Evolutionary conservation across 2,329 filamentous ascomycete species (phyloP), one percentile per base, ranked within the genome.

Genomic region (Ambrosiella beaveri): DNA sequence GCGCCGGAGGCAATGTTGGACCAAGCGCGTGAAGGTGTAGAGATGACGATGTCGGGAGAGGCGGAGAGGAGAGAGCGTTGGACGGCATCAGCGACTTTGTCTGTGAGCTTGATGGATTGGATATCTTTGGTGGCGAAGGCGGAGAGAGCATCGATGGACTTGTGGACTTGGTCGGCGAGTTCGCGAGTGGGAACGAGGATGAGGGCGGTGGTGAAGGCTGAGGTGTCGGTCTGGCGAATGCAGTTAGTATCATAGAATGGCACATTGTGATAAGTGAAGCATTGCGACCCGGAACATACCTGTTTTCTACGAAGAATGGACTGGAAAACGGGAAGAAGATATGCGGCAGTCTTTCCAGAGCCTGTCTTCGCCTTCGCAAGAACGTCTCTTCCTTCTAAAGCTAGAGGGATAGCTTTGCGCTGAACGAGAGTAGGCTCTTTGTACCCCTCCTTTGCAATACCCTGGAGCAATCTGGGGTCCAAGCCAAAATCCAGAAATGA

Each of bases 281-380:
- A 9, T 15, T 44, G 36, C 11, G 0, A 15, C 2, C 17, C 27
- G 1, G 44, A 45, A 63, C 71, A 15, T 69, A 84, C 81, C 64
- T 78, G 71, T 71, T 95, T 95, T 63, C 81, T 80, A 67, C 85
- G 86, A 58, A 98, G 73, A 62, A 95, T 86, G 40, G 80, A 79
- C 64, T 95, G 86, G 13, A 98, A 72, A n/a, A 95, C 78, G 1
- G 93, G 93, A 47, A 98, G 76, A 6, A 95, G 74, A 68, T 97
- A 97, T 54, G 93, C 91, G n/a, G 88, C 88, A 9, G 93, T 98
- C 76, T 98, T 98, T 64, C 93, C 93, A 3, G 90, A 95, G 11
- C 93, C 93, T 4, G 93, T 97, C 70, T 91, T 94, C 41, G 91
- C 88, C 66, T 91, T 89, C 57, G 89, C 90, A 44, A 97, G 75